Percentiles rank a stretch among this genome's conserved stretches.
These are phyloP conservation scores for Lojkania enalia DNA, from an alignment of 2,329 filamentous ascomycete species.

Conservation along the genomic window DNA sequence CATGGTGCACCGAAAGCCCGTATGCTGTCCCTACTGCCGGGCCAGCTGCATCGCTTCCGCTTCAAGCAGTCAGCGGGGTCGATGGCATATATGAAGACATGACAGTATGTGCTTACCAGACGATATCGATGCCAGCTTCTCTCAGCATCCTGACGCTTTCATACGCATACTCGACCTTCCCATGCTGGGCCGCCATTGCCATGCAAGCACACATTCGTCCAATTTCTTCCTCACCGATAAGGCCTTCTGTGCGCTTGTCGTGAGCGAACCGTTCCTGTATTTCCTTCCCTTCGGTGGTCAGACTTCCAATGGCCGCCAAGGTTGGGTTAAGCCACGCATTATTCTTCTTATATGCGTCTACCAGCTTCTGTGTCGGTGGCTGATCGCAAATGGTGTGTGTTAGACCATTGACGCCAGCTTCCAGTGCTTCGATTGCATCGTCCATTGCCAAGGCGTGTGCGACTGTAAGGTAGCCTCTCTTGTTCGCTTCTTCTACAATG, in stretches of 20 bases:
- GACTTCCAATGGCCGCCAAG: conserved; percentile 44
- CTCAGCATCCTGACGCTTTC: conserved; percentile 47
- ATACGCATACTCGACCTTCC: conserved; percentile 47
- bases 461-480: conserved; percentile 42
- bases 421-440: conserved; percentile 49
- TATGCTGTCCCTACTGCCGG: conserved; percentile 51
- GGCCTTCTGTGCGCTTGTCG: conserved; percentile 39
- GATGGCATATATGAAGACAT: not conserved
- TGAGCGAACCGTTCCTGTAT: conserved; percentile 47
- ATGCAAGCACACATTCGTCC: conserved; percentile 48
- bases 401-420: conserved; percentile 49
- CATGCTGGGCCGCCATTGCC: conserved; percentile 37
- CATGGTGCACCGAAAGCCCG: conserved; percentile 49
- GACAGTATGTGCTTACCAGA: conserved; percentile 37
- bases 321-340: conserved; percentile 51
- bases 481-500: conserved; percentile 48
- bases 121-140: conserved; percentile 46
- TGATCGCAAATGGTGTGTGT: conserved; percentile 50
- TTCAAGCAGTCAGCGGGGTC: conserved; percentile 18
- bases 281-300: conserved; percentile 46
- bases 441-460: conserved; percentile 46
- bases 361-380: conserved; percentile 42
- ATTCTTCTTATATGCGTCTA: conserved; percentile 48
- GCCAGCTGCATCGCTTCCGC: conserved; percentile 49
- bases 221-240: conserved; percentile 40